These are phyloP conservation scores for Sistotremastrum suecicum DNA, from an alignment of 768 basidiomycete species.

Conservation along the genomic window DNA sequence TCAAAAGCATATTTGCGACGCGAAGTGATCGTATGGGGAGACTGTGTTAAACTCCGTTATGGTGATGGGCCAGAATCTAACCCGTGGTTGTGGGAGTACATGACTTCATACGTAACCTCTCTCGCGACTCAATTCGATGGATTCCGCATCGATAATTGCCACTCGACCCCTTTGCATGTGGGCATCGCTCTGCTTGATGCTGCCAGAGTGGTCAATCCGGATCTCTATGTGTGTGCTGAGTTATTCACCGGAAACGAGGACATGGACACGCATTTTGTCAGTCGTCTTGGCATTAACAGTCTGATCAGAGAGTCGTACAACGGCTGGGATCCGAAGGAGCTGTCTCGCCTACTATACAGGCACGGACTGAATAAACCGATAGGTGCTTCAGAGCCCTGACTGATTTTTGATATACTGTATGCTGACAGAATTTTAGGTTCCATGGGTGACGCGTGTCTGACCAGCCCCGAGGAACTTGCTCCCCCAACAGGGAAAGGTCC, in stretches of 20 bases:
- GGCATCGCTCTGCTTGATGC: slow-evolving; percentile 90
- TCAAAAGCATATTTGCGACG: slow-evolving; percentile 93
- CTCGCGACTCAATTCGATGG: slow-evolving; percentile 84
- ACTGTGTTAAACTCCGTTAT: slow-evolving; percentile 97
- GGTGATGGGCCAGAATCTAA: slow-evolving; percentile 67
- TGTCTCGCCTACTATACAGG: slow-evolving; percentile 76
- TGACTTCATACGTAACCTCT: slow-evolving; percentile 67
- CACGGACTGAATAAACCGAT: slow-evolving; percentile 90
- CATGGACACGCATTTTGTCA: slow-evolving; percentile 85
- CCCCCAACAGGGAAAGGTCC: slow-evolving; percentile 78
- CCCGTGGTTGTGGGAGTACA: slow-evolving; percentile 91
- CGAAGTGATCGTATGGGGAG: slow-evolving; percentile 95
- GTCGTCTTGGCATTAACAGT: slow-evolving; percentile 84
- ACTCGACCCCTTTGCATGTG: slow-evolving; percentile 94
- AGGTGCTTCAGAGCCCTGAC: slow-evolving; percentile 31
- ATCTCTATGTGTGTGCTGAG: slow-evolving; percentile 95
- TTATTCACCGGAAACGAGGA: slow-evolving; percentile 93
- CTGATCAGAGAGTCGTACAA: slow-evolving; percentile 93
- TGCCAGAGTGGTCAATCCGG: slow-evolving; percentile 74
- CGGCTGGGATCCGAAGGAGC: slow-evolving; percentile 77
- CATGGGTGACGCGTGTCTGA: slow-evolving; percentile 84
- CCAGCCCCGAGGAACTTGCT: slow-evolving; percentile 58
- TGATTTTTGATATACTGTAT: neutral
- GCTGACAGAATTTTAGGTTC: slow-evolving; percentile 35
- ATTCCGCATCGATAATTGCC: slow-evolving; percentile 97